phyloP scores from a whole-genome alignment of 2,329 filamentous ascomycete species.

The Pseudogymnoascus sp. region DNA sequence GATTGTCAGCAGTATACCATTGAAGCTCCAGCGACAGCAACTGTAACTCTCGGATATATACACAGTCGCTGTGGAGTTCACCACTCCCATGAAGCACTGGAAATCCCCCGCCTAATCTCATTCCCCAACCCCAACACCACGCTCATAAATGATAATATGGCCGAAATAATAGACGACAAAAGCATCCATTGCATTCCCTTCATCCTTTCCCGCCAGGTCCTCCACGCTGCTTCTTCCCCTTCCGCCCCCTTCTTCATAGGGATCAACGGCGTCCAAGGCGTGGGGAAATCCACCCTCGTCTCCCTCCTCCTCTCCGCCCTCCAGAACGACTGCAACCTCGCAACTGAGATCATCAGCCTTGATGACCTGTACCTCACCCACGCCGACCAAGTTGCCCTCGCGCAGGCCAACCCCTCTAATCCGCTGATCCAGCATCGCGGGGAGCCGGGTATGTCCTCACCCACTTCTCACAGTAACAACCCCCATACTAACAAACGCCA shows the following conservation, averaged over 20 bases:
- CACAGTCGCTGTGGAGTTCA: background rate
- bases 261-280: conserved; percentile 84
- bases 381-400: conserved; percentile 43
- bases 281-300: conserved; percentile 85
- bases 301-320: conserved; percentile 51
- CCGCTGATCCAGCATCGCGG: conserved; percentile 57
- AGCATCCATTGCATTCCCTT: conserved; percentile 70
- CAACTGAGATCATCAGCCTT: conserved; percentile 51
- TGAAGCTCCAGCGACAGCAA: background rate
- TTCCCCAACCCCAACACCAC: background rate
- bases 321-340: conserved; percentile 41
- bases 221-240: conserved; percentile 35
- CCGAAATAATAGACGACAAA: conserved; percentile 64
- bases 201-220: conserved; percentile 51
- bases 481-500: conserved; percentile 8
- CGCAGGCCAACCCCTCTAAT: conserved; percentile 45
- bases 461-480: background rate
- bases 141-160: conserved; percentile 29
- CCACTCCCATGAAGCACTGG: background rate
- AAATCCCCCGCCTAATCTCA: background rate
- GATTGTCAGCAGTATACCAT: background rate
- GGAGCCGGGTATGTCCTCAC: conserved; percentile 41
- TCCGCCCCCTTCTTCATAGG: conserved; percentile 68
- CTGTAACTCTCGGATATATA: background rate
- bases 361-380: conserved; percentile 64